A percentile compares a stretch with the other conserved stretches of the same genome.
Evolutionary conservation across 768 basidiomycete species (phyloP).

Genomic region (Lactarius quietus): DNA sequence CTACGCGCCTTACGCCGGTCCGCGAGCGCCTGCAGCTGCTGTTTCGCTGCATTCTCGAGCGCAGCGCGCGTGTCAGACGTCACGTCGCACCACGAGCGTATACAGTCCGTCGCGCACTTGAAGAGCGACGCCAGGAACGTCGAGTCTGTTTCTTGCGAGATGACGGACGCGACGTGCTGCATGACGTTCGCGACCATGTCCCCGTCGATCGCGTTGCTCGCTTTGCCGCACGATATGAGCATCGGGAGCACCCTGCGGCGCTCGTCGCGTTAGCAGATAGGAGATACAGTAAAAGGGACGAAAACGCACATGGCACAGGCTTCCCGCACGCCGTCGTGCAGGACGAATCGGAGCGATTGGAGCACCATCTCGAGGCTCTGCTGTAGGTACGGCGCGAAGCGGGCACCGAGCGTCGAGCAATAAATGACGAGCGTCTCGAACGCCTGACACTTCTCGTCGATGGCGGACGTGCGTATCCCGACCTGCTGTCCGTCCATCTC

Average conservation of each 20-base stretch:
- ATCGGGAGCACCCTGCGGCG: conserved; percentile 68
- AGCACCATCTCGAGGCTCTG: conserved; percentile 70
- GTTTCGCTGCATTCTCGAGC: conserved; percentile 65
- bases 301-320: conserved; percentile 64
- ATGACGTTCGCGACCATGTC: conserved; percentile 62
- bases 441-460: conserved; percentile 86
- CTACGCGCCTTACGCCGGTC: conserved; percentile 60
- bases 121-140: conserved; percentile 77
- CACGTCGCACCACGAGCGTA: conserved; percentile 57
- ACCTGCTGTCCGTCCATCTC: conserved; percentile 72
- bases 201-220: conserved; percentile 36
- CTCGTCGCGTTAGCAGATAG: conserved; percentile 2
- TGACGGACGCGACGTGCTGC: conserved; percentile 52
- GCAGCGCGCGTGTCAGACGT: conserved; percentile 48
- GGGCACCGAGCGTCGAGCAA: conserved; percentile 59
- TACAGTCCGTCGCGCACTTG: conserved; percentile 60
- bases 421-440: conserved; percentile 86
- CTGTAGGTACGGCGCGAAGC: conserved; percentile 69
- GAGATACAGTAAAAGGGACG: background rate
- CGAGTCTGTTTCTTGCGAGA: conserved; percentile 68
- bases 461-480: conserved; percentile 72
- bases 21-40: conserved; percentile 64
- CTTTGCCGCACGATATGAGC: conserved; percentile 64
- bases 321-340: conserved; percentile 83
- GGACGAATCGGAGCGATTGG: conserved; percentile 69